These are phyloP conservation scores for Amanita muscaria DNA, from an alignment of 768 basidiomycete species.

Conservation along the genomic window DNA sequence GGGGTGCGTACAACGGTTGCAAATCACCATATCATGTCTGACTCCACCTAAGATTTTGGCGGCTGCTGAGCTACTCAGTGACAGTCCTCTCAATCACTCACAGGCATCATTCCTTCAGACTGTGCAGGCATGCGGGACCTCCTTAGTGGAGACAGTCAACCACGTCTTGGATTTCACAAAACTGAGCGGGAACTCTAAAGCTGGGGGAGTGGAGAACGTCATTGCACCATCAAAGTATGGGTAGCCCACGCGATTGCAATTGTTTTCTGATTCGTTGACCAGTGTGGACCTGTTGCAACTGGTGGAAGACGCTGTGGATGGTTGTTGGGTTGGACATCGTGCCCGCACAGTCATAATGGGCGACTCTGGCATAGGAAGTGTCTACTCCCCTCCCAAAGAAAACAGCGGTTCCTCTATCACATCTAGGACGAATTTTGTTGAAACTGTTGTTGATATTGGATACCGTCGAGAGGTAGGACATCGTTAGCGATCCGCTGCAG, in stretches of 20 bases:
- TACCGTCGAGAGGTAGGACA: constrained; percentile 51
- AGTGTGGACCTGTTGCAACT: constrained; percentile 74
- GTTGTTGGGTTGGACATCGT: constrained; percentile 88
- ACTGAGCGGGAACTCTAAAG: constrained; percentile 76
- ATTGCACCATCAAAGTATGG: constrained; percentile 60
- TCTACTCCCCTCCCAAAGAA: constrained; percentile 79
- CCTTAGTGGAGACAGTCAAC: constrained; percentile 92
- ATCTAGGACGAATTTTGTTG: constrained; percentile 48
- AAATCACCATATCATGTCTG: constrained; percentile 7
- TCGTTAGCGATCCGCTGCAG: neutral
- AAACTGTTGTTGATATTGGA: constrained; percentile 84
- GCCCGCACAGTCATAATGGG: constrained; percentile 64
- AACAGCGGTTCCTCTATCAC: constrained; percentile 35
- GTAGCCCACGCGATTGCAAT: neutral
- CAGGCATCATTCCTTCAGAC: constrained; percentile 87
- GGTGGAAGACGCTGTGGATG: constrained; percentile 85
- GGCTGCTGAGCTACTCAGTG: constrained; percentile 83
- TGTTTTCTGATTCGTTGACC: constrained; percentile 3
- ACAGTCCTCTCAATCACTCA: constrained; percentile 71
- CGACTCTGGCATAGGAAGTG: constrained; percentile 81
- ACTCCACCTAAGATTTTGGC: constrained; percentile 58
- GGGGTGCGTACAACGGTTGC: constrained; percentile 42
- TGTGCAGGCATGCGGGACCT: constrained; percentile 92
- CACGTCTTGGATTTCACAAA: constrained; percentile 97
- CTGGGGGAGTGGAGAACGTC: constrained; percentile 68